phyloP scores from a whole-genome alignment of 2,329 filamentous ascomycete species.

The Dactylellina leptospora region DNA sequence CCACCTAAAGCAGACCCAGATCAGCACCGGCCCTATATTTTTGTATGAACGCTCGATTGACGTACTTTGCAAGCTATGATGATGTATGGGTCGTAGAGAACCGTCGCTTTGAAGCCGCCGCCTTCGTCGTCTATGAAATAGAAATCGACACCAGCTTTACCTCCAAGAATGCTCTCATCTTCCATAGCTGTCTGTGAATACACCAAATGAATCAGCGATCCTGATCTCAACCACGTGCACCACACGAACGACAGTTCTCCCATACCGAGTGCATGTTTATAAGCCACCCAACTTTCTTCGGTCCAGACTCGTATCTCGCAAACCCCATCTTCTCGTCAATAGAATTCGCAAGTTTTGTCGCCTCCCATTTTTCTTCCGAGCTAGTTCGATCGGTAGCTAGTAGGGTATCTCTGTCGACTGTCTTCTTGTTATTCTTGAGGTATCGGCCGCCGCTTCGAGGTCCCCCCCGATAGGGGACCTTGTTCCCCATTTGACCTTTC shows the following conservation, averaged over 20 bases:
- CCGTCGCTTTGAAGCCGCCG: conserved; percentile 90
- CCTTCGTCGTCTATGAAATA: conserved; percentile 95
- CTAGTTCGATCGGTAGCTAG: conserved; percentile 84
- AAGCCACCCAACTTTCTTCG: conserved; percentile 88
- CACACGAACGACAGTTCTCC: not conserved
- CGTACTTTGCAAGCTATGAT: conserved; percentile 88
- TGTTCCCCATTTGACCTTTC: conserved; percentile 36
- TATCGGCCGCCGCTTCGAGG: conserved; percentile 62
- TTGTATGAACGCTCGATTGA: conserved; percentile 60
- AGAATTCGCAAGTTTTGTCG: conserved; percentile 79
- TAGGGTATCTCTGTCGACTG: conserved; percentile 78
- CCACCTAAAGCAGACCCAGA: conserved; percentile 47
- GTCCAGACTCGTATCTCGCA: conserved; percentile 84
- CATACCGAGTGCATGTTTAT: conserved; percentile 82
- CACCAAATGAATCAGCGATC: conserved; percentile 21
- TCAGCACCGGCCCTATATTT: not conserved
- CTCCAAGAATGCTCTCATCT: conserved; percentile 82
- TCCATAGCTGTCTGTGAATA: conserved; percentile 72
- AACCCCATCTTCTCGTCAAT: conserved; percentile 98
- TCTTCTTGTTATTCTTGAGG: conserved; percentile 66
- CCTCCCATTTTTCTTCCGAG: conserved; percentile 90
- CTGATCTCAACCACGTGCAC: not conserved
- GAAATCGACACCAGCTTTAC: conserved; percentile 89
- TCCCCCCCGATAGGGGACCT: conserved; percentile 69
- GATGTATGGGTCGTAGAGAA: conserved; percentile 98